Evolutionary conservation across 78 protist genomes (phyloP), one percentile per base, ranked within the genome.

Genomic region (Ministeria vibrans): DNA sequence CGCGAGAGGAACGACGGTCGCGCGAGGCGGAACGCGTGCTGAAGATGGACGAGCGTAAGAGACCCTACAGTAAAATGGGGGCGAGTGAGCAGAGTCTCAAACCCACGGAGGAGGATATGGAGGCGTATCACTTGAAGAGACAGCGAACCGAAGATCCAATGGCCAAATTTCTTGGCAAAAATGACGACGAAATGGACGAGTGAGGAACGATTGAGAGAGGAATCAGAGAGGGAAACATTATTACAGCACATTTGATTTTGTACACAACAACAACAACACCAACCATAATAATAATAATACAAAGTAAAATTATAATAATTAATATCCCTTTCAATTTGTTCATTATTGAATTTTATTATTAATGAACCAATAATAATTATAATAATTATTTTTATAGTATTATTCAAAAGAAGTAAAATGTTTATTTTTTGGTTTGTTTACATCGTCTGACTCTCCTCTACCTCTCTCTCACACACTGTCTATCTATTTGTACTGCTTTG

Each of bases 61-160:
- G 73, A 9, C 73, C 73, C 4, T 66, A 27, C 73, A 36, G 41
- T n/a, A 39, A 43, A 15, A 7, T 39, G 46, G 28, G 46, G 11
- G 34, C 9, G 34, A 20, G n/a, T 15, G 32, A 41, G 36, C 6
- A 55, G 27, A 41, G 46, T 43, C 43, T 61, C n/a, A 42, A 75
- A 20, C 79, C 77, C 22, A 63, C 93, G 0, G 88, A 84, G 27
- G 94, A 91, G 68, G 85, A 91, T 59, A 68, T 87, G 87, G 94
- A 91, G 71, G 94, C 88, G 22, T 87, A 81, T 55, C 51, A 36
- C 45, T 30, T 44, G 45, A 81, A 78, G 66, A 68, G 86, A 62
- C 59, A 41, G 43, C 75, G 85, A 53, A 25, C 55, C 15, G 91
- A 87, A 55, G 94, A 91, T 63, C 94, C 94, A 44, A 87, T 91